phyloP scores from a whole-genome alignment of 78 protist genomes.

The Dictyostelium capitatum region DNA sequence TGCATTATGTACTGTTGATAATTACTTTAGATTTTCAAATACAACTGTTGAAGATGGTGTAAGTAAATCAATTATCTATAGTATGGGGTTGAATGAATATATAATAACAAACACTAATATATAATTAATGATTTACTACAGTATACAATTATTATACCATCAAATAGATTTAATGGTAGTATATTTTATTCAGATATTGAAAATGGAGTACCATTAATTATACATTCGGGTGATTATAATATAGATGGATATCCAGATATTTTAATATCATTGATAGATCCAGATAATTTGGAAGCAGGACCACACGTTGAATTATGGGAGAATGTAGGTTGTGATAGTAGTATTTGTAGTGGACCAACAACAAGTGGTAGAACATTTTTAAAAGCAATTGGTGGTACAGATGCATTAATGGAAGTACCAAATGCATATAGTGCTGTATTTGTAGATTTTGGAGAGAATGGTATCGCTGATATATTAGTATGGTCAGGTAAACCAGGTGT shows the following conservation, averaged over 20 bases:
- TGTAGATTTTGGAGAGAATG: slow-evolving; percentile 81
- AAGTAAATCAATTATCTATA: too few relatives aligned
- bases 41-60: slow-evolving; percentile 36
- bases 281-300: neutral
- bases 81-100: too few relatives aligned
- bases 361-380: slow-evolving; percentile 31
- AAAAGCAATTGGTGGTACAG: slow-evolving; percentile 21
- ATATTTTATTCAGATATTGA: slow-evolving; percentile 41
- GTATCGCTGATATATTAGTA: slow-evolving; percentile 44
- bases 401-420: slow-evolving; percentile 24
- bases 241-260: slow-evolving; percentile 88
- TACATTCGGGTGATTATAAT: slow-evolving; percentile 83
- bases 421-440: slow-evolving; percentile 68
- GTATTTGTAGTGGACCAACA: slow-evolving; percentile 13
- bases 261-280: slow-evolving; percentile 48
- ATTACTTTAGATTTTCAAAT: slow-evolving; percentile 54
- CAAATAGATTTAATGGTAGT: slow-evolving; percentile 29
- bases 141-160: slow-evolving; percentile 24
- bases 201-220: slow-evolving; percentile 38
- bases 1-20: slow-evolving; percentile 58
- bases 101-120: too few relatives aligned
- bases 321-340: slow-evolving; percentile 36
- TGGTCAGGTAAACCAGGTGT: neutral
- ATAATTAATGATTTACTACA: too few relatives aligned
- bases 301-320: slow-evolving; percentile 79